These are phyloP conservation scores for Eutrema salsugineum DNA, from an alignment of 441 rosid genomes.

Conservation along the genomic window DNA sequence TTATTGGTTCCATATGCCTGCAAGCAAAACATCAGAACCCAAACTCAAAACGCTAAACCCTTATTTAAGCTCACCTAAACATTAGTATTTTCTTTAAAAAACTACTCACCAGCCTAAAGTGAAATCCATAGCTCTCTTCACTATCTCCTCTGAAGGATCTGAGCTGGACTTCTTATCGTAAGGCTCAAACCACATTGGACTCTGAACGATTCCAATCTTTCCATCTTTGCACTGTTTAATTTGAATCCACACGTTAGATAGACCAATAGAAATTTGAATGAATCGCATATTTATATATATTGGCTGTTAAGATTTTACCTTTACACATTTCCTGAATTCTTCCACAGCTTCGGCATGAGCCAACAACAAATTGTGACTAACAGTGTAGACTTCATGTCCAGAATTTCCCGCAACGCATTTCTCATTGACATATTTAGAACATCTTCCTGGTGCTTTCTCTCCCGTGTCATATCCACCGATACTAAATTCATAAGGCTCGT, in stretches of 20 bases:
- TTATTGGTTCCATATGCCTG: conserved; percentile 33
- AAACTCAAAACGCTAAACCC: conserved; percentile 1
- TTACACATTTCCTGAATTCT: conserved; percentile 28
- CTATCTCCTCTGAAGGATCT: conserved; percentile 13
- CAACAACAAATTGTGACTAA: conserved; percentile 33
- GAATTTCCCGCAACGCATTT: conserved; percentile 28
- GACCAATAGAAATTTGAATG: not conserved
- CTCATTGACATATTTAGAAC: conserved; percentile 30
- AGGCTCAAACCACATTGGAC: conserved; percentile 33
- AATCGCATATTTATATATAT: not conserved
- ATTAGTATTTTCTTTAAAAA: not conserved
- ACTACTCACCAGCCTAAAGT: conserved; percentile 35
- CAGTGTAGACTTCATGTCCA: conserved; percentile 32
- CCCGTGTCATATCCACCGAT: conserved; percentile 33
- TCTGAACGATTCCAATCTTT: conserved; percentile 31
- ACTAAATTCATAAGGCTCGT: conserved; percentile 35
- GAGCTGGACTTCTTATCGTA: conserved; percentile 22
- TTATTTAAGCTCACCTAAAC: not conserved
- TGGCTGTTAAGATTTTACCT: conserved; percentile 15
- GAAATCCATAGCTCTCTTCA: conserved; percentile 36
- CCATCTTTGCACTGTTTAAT: conserved; percentile 28
- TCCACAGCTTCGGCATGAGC: conserved; percentile 39
- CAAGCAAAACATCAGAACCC: conserved; percentile 16
- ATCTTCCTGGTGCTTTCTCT: conserved; percentile 35
- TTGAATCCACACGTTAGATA: not conserved